Base-by-base conservation (phyloP, 768 basidiomycete species). In the Boletus fagicola region DNA sequence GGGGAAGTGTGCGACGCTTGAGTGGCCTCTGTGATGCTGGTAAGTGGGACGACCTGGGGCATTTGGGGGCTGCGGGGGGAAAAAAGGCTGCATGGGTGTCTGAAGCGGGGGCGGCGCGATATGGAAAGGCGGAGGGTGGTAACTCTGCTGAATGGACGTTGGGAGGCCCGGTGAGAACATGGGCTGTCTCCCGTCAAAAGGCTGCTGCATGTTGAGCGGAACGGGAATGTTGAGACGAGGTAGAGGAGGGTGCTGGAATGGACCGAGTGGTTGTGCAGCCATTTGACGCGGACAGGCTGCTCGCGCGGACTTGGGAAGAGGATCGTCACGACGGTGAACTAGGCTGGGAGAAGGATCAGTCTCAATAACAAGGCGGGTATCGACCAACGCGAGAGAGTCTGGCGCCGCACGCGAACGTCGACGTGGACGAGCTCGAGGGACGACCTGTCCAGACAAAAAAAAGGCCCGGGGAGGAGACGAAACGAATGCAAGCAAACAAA, bases 31-130 rank as follows among this genome's bases (percentile, higher is more conserved):
- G 59, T 84, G 81, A 57, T 87, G 85, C 56, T 69, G 66, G 61
- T 73, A 74, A 3, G 73, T 66, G 0, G 85, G 84, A 40, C 83
- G 81, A 46, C 70, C 76, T 1, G 84, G 84, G 1, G 78, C 77
- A 28, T 72, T 75, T 26, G 81, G 80, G 6, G 78, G 79, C 36
- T 76, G 78, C 1, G 73, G 75, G 35, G 76, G 74, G 59, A 88
- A 88, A 72, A 85, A 87, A 24, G 82, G 69, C 66, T 90, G 89
- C 77, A 90, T 84, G 45, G 88, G 89, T 5, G 87, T 89, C 67
- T 87, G 88, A 50, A 89, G 73, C 48, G 81, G 62, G 54, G 74
- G 68, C 40, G 57, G 78, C 55, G 64, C 72, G 59, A 77, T 71
- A 35, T 81, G 81, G 59, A 80, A 82, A 0, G 62, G 67, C 1